phyloP scores from a whole-genome alignment of 192 early-diverging fungal genomes.

The Mortierella claussenii region DNA sequence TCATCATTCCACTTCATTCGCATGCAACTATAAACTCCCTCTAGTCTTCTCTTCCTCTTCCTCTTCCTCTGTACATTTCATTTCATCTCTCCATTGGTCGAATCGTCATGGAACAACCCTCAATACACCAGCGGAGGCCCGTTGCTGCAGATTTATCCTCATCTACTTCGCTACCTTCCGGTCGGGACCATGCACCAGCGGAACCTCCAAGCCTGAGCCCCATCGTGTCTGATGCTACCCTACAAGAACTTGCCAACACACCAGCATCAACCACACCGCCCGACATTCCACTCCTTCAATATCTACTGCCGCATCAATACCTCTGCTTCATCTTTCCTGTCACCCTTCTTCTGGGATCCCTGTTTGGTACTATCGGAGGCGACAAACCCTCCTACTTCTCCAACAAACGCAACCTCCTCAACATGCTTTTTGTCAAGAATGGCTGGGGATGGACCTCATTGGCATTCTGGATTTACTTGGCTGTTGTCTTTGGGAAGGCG shows the following conservation, averaged over 20 bases:
- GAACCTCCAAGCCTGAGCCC: slow-evolving; percentile 4
- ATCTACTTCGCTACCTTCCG: not conserved
- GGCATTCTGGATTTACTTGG: slow-evolving; percentile 64
- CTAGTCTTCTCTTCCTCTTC: too few relatives aligned
- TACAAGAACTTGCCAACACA: not conserved
- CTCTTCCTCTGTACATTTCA: too few relatives aligned
- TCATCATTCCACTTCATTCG: too few relatives aligned
- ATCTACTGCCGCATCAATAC: slow-evolving; percentile 32
- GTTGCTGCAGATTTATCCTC: slow-evolving; percentile 1
- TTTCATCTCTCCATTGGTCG: too few relatives aligned
- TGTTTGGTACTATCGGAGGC: slow-evolving; percentile 26
- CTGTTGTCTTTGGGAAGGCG: slow-evolving; percentile 44
- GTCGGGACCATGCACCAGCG: not conserved
- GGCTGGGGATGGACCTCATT: slow-evolving; percentile 91
- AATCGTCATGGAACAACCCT: slow-evolving; percentile 16
- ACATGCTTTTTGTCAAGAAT: slow-evolving; percentile 80
- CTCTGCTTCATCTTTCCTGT: slow-evolving; percentile 33
- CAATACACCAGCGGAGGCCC: slow-evolving; percentile 21
- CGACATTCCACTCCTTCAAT: not conserved
- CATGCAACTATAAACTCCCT: too few relatives aligned
- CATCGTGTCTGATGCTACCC: not conserved
- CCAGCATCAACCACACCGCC: not conserved
- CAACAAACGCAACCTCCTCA: slow-evolving; percentile 81
- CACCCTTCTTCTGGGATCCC: slow-evolving; percentile 26
- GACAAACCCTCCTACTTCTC: slow-evolving; percentile 59